Conservation (phyloP, 805 yeast genomes). For the Barnettozyma californica region DNA sequence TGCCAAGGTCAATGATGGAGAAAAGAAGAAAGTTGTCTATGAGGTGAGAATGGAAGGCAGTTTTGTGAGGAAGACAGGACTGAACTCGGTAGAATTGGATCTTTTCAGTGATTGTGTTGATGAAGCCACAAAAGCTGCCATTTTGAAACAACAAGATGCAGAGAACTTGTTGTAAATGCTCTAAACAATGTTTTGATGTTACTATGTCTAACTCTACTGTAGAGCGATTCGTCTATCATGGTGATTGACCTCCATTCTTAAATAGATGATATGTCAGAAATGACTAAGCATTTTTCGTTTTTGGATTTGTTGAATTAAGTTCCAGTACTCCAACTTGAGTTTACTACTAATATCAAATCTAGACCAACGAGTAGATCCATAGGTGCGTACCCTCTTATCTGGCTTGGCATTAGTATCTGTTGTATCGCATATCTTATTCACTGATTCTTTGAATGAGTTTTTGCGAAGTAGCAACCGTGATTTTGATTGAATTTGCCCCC, state of each 20-base stretch:
- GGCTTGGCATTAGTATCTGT: neutral
- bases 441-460: neutral
- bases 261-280: too few species aligned
- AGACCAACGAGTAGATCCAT: neutral
- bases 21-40: conserved; percentile 34
- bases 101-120: conserved; percentile 54
- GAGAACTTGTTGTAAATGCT: conserved; percentile 10
- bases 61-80: conserved; percentile 55
- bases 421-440: neutral
- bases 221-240: too few species aligned
- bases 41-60: conserved; percentile 45
- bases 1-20: conserved; percentile 20
- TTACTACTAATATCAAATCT: too few species aligned
- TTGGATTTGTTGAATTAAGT: neutral
- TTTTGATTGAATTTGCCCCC: neutral
- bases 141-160: conserved; percentile 48
- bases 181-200: too few species aligned
- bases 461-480: neutral
- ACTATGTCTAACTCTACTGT: too few species aligned
- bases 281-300: neutral
- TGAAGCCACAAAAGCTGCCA: conserved; percentile 54
- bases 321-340: neutral
- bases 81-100: conserved; percentile 50
- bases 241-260: too few species aligned
- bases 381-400: neutral